phyloP scores from a whole-genome alignment of 306 rosid genomes.

The Pterocarpus santalinus region DNA sequence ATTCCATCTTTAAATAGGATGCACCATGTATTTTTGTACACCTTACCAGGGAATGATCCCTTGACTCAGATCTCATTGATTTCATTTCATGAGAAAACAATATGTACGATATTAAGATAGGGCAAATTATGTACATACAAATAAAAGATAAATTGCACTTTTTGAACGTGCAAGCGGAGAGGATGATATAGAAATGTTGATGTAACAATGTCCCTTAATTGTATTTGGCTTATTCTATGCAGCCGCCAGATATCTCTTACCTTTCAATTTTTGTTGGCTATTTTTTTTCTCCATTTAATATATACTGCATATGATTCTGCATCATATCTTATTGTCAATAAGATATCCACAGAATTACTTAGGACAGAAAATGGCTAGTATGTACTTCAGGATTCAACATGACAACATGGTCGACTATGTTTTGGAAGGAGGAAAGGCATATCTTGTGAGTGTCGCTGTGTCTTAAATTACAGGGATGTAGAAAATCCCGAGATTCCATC shows the following conservation, averaged over 20 bases:
- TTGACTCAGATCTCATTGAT: slow-evolving; percentile 36
- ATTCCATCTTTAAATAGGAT: slow-evolving; percentile 35
- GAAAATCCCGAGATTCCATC: slow-evolving; percentile 25
- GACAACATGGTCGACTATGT: neutral
- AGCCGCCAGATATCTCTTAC: slow-evolving; percentile 34
- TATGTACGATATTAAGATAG: slow-evolving; percentile 32
- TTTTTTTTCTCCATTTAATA: slow-evolving; percentile 15
- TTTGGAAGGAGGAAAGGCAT: neutral
- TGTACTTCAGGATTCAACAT: slow-evolving; percentile 16
- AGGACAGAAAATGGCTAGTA: neutral
- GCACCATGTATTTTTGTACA: slow-evolving; percentile 36
- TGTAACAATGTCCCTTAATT: slow-evolving; percentile 4
- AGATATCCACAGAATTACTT: slow-evolving; percentile 19
- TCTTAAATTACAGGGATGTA: slow-evolving; percentile 1
- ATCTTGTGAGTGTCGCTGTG: neutral
- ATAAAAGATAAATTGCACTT: slow-evolving; percentile 34
- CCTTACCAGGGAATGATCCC: slow-evolving; percentile 30
- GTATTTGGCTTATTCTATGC: slow-evolving; percentile 41
- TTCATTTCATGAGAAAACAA: slow-evolving; percentile 42
- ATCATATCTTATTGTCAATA: neutral
- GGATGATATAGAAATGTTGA: slow-evolving; percentile 35
- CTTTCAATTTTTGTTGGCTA: slow-evolving; percentile 22
- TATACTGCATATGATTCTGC: neutral
- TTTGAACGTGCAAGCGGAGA: slow-evolving; percentile 36
- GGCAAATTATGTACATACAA: slow-evolving; percentile 45